Evolutionary conservation across 2,329 filamentous ascomycete genomes (phyloP).

Genomic region (Colletotrichum tofieldiae): DNA sequence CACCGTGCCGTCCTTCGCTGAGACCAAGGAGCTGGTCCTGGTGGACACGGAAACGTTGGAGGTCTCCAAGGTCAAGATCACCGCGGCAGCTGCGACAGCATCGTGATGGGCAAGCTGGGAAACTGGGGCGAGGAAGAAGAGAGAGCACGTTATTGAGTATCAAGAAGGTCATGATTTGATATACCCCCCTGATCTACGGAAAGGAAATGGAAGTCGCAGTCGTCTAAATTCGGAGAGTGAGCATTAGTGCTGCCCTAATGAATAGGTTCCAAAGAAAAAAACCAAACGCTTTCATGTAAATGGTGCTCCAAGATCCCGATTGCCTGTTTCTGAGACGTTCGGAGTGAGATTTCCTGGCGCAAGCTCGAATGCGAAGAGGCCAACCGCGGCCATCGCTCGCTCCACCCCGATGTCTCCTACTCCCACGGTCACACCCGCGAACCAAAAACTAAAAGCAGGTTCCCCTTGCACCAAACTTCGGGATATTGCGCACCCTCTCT

Average conservation of each 20-base stretch:
- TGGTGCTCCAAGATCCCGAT: not conserved
- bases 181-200: slow-evolving; percentile 39
- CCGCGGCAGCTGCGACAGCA: slow-evolving; percentile 38
- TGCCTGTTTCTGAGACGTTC: not conserved
- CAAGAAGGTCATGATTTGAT: slow-evolving; percentile 37
- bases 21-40: slow-evolving; percentile 85
- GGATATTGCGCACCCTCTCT: not conserved
- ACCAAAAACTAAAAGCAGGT: not conserved
- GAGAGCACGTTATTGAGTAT: slow-evolving; percentile 12
- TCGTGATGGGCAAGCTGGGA: slow-evolving; percentile 4
- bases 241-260: slow-evolving; percentile 6
- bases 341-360: not conserved
- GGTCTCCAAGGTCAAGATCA: slow-evolving; percentile 78
- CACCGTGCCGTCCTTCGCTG: slow-evolving; percentile 85
- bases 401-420: not conserved
- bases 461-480: not conserved
- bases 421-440: not conserved
- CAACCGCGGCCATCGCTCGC: not conserved
- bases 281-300: not conserved
- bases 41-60: slow-evolving; percentile 90
- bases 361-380: not conserved
- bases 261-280: not conserved
- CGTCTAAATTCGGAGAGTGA: not conserved
- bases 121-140: not conserved
- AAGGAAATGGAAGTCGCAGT: slow-evolving; percentile 11